Conservation (phyloP, 2,329 filamentous ascomycete species). For the Furcasterigmium sp. region DNA sequence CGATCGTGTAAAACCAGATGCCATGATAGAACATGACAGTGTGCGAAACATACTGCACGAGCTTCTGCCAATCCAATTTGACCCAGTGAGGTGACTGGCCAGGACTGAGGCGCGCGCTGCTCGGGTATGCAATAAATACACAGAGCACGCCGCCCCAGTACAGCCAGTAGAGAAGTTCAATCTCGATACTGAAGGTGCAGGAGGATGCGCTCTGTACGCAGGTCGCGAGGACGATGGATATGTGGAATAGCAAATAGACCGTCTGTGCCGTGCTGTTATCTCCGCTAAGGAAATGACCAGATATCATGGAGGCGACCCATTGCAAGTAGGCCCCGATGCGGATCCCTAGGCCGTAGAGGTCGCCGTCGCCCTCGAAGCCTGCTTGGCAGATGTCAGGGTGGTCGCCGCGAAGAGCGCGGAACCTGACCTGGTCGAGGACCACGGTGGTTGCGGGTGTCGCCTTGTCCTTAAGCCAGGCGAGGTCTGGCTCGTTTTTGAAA, state of each 20-base stretch:
- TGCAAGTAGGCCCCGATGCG: constrained; percentile 21
- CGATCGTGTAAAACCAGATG: neutral
- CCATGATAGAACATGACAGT: constrained; percentile 15
- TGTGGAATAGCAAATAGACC: neutral
- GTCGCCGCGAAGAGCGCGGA: too few species aligned
- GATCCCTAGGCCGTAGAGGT: constrained; percentile 21
- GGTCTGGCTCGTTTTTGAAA: too few species aligned
- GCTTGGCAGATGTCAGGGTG: neutral
- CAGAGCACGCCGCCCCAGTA: constrained; percentile 7
- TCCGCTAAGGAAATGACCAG: constrained; percentile 10
- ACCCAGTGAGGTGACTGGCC: neutral
- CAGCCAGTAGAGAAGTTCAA: constrained; percentile 10
- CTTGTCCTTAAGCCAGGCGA: too few species aligned
- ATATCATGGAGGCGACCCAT: constrained; percentile 18
- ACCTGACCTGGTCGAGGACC: too few species aligned
- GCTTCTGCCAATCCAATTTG: neutral
- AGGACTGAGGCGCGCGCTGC: neutral
- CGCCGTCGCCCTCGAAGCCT: constrained; percentile 13
- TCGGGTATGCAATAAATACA: neutral
- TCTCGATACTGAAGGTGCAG: constrained; percentile 5
- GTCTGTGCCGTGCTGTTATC: neutral
- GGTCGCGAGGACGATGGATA: constrained; percentile 8
- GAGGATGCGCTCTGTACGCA: constrained; percentile 15
- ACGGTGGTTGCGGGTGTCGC: too few species aligned
- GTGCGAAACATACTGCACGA: constrained; percentile 13